Conservation (phyloP, 345 rosid species). For the Passiflora organensis region DNA sequence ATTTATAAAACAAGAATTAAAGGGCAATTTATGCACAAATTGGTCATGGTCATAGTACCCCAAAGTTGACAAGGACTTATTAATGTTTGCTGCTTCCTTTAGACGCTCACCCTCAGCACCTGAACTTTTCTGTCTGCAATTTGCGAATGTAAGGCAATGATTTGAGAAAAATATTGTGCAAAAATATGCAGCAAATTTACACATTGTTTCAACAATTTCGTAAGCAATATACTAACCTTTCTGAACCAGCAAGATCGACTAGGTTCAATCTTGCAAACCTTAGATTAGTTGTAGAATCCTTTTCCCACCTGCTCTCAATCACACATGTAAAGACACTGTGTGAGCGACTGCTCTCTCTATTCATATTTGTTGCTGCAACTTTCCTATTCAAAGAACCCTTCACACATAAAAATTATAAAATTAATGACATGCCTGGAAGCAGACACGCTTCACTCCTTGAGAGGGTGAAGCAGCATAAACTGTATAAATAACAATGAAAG, state of each 20-base stretch:
- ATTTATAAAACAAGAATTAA: not conserved
- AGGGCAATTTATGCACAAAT: conserved; percentile 10
- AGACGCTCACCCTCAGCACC: conserved; percentile 98
- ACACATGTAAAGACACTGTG: conserved; percentile 91
- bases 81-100: conserved; percentile 95
- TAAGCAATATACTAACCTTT: conserved; percentile 47
- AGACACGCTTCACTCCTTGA: not conserved
- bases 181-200: not conserved
- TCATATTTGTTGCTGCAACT: conserved; percentile 96
- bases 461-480: not conserved
- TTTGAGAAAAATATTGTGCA: not conserved
- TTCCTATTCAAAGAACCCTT: conserved; percentile 83
- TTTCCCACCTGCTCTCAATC: conserved; percentile 95
- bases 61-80: conserved; percentile 88
- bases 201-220: conserved; percentile 6
- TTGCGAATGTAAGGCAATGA: conserved; percentile 7
- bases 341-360: conserved; percentile 93
- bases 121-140: conserved; percentile 78
- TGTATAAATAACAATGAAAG: conserved; percentile 7
- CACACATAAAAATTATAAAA: not conserved
- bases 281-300: conserved; percentile 72
- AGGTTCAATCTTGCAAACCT: conserved; percentile 91
- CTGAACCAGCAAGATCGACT: conserved; percentile 95
- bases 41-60: conserved; percentile 46
- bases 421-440: not conserved